Base-by-base conservation (phyloP, 768 basidiomycete species). In the Vararia minispora region DNA sequence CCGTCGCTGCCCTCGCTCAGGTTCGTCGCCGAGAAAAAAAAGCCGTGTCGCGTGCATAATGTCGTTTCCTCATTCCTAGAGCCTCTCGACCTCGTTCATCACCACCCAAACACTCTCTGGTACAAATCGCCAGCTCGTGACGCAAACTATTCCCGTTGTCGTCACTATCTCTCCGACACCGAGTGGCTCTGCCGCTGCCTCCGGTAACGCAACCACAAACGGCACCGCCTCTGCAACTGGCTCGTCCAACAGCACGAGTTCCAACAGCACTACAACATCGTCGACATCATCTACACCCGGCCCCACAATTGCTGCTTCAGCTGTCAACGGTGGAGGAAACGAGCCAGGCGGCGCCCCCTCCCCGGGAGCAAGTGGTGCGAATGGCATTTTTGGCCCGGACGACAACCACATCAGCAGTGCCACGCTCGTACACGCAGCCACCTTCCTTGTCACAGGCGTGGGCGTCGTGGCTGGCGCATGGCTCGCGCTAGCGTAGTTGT, bases 331-430 rank as follows among this genome's bases (percentile, higher is more conserved):
- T 25, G 80, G 78, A 9, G 77, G 65, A 23, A 37, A 41, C 14
- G 49, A 43, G 11, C 40, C 58, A 3, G 49, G 58, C 5, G 73
- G 72, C 18, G 81, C 81, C 2, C 81, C 81, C 8, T 56, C 61
- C 31, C 82, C 81, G 18, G 81, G 80, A 16, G 57, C 62, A 33
- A 45, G 61, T 14, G 66, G 58, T 29, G 34, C 54, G 4, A 47
- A 54, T 13, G 77, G 72, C 20, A 57, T 68, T 25, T 79, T 66
- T 43, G 82, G 82, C n/a, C 82, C 82, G 33, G 64, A 66, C 33
- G 81, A 86, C 50, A 56, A 63, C 37, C 84, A 76, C 58, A 76
- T 74, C 44, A 70, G 77, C 21, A 69, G 65, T 10, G 82, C n/a
- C n/a, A n/a, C n/a, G n/a, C n/a, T n/a, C n/a, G n/a, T n/a, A n/a